These are phyloP conservation scores for Metrosideros polymorpha DNA, from an alignment of 441 rosid species.

Conservation along the genomic window DNA sequence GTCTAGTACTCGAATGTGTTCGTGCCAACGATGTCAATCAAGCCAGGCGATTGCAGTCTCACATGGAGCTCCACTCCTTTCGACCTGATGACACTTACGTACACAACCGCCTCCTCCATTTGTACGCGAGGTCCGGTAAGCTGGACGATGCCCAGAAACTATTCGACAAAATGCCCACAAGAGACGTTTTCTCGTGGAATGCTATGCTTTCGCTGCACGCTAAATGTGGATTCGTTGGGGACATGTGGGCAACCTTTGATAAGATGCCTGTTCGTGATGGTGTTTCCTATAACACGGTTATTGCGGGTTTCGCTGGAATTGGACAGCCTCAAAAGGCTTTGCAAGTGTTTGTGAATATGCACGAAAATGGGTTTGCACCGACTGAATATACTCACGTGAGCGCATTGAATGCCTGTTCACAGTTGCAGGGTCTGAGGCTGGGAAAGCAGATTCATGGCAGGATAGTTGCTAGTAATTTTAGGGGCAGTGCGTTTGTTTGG, in stretches of 20 bases:
- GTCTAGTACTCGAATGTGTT: constrained; percentile 40
- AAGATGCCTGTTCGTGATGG: constrained; percentile 3
- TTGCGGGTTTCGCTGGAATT: background rate
- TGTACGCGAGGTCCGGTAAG: constrained; percentile 27
- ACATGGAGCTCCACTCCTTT: constrained; percentile 37
- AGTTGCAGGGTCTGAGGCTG: constrained; percentile 18
- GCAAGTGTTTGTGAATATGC: constrained; percentile 21
- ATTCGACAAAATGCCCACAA: constrained; percentile 45
- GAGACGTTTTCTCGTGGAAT: constrained; percentile 50
- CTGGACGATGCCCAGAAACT: constrained; percentile 23
- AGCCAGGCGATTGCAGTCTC: constrained; percentile 39
- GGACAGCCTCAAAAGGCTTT: constrained; percentile 18
- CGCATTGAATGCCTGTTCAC: constrained; percentile 24
- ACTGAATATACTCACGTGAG: constrained; percentile 28
- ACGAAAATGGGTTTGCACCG: constrained; percentile 12
- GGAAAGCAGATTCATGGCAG: constrained; percentile 34
- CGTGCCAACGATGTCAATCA: constrained; percentile 33
- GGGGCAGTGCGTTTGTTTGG: constrained; percentile 19
- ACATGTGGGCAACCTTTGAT: constrained; percentile 15
- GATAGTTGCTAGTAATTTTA: constrained; percentile 9
- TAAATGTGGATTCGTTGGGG: constrained; percentile 10
- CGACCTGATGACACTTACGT: constrained; percentile 29
- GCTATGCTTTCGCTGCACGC: constrained; percentile 22
- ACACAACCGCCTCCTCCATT: constrained; percentile 45
- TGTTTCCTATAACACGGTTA: constrained; percentile 9